Percentiles rank a stretch among this genome's conserved stretches.
Evolutionary conservation across 768 basidiomycete species (phyloP).

Genomic region (Lactarius deliciosus): DNA sequence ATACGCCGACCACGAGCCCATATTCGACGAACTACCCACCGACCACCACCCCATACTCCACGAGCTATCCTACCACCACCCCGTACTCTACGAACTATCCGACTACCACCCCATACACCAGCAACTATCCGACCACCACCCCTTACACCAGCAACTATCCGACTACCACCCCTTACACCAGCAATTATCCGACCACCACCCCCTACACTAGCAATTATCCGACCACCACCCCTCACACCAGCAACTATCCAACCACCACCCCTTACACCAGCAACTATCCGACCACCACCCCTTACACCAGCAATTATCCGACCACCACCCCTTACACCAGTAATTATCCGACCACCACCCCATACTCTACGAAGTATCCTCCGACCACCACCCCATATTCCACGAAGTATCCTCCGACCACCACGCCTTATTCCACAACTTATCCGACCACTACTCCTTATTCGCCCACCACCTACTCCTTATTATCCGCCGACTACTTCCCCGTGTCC

Average conservation of each 20-base stretch:
- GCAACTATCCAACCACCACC: not conserved
- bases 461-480: not conserved
- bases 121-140: not conserved
- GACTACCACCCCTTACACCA: not conserved
- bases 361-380: not conserved
- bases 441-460: not conserved
- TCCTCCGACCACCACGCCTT: not conserved
- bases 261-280: not conserved
- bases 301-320: not conserved
- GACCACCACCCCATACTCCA: not conserved
- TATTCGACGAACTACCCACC: not conserved
- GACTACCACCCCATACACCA: not conserved
- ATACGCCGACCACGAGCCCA: not conserved
- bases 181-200: not conserved
- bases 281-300: not conserved
- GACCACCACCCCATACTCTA: not conserved
- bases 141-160: not conserved
- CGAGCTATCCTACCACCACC: not conserved
- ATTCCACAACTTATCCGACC: not conserved
- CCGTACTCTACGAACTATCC: not conserved
- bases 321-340: not conserved
- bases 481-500: not conserved
- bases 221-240: not conserved
- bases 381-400: not conserved
- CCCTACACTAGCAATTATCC: not conserved